Percentiles rank a stretch among this genome's conserved stretches.
phyloP scores from a whole-genome alignment of 768 basidiomycete species.

The Lactarius evosmus region DNA sequence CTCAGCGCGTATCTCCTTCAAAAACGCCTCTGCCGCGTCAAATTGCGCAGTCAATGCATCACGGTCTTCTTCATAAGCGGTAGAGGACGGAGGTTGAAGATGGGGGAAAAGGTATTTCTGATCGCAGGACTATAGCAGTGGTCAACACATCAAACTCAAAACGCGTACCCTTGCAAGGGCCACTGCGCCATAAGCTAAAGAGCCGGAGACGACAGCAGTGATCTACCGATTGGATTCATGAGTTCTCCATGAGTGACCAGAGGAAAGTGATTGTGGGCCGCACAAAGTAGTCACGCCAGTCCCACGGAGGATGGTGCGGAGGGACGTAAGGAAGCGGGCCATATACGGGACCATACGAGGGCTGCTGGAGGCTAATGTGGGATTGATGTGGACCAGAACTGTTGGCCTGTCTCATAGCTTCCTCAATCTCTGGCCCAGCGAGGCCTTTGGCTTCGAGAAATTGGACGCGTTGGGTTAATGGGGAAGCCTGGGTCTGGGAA shows the following conservation, averaged over 20 bases:
- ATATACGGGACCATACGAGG: constrained; percentile 44
- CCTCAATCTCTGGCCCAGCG: constrained; percentile 77
- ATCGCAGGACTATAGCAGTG: background rate
- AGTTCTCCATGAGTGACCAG: constrained; percentile 23
- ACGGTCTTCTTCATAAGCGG: constrained; percentile 86
- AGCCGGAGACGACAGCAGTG: constrained; percentile 86
- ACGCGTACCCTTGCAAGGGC: constrained; percentile 69
- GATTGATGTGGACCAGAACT: constrained; percentile 23
- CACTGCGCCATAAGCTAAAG: constrained; percentile 74
- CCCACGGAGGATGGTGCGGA: constrained; percentile 57
- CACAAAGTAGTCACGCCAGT: constrained; percentile 98
- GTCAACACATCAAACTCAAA: background rate
- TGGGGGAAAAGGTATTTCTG: constrained; percentile 92
- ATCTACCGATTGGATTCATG: constrained; percentile 51
- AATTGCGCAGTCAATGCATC: constrained; percentile 85
- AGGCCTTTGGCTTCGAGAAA: constrained; percentile 97
- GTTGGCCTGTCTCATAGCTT: constrained; percentile 65
- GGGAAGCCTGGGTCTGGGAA: constrained; percentile 66
- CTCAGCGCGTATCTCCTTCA: constrained; percentile 78
- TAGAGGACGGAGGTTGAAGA: constrained; percentile 80
- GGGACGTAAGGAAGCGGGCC: constrained; percentile 43
- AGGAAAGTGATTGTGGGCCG: constrained; percentile 34
- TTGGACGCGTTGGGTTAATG: constrained; percentile 79
- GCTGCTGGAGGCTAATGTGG: constrained; percentile 22
- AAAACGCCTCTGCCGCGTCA: constrained; percentile 77